Percentiles rank a stretch among this genome's conserved stretches.
These are phyloP conservation scores for Magnusiomyces tetraspermus DNA, from an alignment of 1,139 yeast species.

Conservation along the genomic window DNA sequence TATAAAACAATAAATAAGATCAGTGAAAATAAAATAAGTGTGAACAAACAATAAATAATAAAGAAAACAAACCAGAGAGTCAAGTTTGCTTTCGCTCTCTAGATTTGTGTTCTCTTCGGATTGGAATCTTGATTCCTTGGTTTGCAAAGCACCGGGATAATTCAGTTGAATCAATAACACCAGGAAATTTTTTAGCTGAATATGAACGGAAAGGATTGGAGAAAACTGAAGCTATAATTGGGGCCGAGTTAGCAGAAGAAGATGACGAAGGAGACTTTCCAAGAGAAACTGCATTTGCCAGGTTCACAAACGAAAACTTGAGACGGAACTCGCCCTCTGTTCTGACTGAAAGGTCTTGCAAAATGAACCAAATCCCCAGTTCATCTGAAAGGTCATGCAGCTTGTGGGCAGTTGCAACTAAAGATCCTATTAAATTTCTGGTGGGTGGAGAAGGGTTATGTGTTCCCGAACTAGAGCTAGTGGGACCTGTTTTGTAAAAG, in stretches of 20 bases:
- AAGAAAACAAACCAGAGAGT: too few relatives aligned
- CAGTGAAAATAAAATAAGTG: too few relatives aligned
- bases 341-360: slow-evolving; percentile 38
- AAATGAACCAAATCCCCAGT: slow-evolving; percentile 37
- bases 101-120: slow-evolving; percentile 24
- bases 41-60: too few relatives aligned
- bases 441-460: slow-evolving; percentile 18
- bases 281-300: slow-evolving; percentile 19
- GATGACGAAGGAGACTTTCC: slow-evolving; percentile 4
- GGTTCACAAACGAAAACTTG: slow-evolving; percentile 33
- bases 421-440: slow-evolving; percentile 36
- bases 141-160: slow-evolving; percentile 36
- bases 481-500: background rate
- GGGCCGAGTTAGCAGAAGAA: slow-evolving; percentile 19
- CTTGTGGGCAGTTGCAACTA: slow-evolving; percentile 36
- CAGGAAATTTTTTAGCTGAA: slow-evolving; percentile 39
- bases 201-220: slow-evolving; percentile 34
- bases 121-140: slow-evolving; percentile 39
- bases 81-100: slow-evolving; percentile 12
- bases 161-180: slow-evolving; percentile 37
- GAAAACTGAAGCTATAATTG: slow-evolving; percentile 29
- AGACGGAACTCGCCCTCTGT: slow-evolving; percentile 38
- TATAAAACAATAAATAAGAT: too few relatives aligned
- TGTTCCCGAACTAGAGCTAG: background rate
- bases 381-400: slow-evolving; percentile 32